Evolutionary conservation across 2,329 filamentous ascomycete species (phyloP).

Genomic region (Aspergillus candidus): DNA sequence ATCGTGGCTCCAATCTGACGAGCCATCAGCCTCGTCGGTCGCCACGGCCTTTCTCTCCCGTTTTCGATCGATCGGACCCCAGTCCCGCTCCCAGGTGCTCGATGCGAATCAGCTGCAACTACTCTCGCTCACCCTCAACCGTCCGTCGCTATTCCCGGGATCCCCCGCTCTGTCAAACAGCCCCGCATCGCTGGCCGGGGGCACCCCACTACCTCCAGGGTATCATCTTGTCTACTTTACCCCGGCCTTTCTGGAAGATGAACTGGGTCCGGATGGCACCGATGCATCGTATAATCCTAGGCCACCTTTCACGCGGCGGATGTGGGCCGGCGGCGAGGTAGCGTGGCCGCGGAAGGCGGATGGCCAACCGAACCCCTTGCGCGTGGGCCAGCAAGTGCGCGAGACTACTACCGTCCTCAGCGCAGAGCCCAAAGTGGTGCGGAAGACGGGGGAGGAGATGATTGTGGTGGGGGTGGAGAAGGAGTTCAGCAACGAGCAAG

Average conservation of each 20-base stretch:
- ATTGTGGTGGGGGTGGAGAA: constrained; percentile 61
- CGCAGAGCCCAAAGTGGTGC: constrained; percentile 51
- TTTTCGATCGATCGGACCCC: constrained; percentile 38
- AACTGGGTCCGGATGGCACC: constrained; percentile 56
- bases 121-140: constrained; percentile 53
- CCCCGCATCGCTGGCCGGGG: constrained; percentile 30
- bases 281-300: constrained; percentile 57
- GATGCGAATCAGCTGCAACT: constrained; percentile 61
- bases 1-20: constrained; percentile 6
- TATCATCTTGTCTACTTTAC: constrained; percentile 63
- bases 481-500: constrained; percentile 48
- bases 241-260: constrained; percentile 48
- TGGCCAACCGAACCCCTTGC: constrained; percentile 36
- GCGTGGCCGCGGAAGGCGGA: constrained; percentile 39
- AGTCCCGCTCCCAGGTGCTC: constrained; percentile 46
- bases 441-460: constrained; percentile 54
- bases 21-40: constrained; percentile 26
- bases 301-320: constrained; percentile 55
- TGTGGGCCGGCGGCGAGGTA: constrained; percentile 63
- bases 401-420: constrained; percentile 53
- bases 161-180: constrained; percentile 35
- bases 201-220: constrained; percentile 51
- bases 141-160: constrained; percentile 38
- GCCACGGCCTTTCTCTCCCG: constrained; percentile 38
- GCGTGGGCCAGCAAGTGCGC: constrained; percentile 50